Evolutionary conservation across 179 eudicot species (phyloP), one percentile per base, ranked within the genome.

Genomic region (Gypsophila paniculata): DNA sequence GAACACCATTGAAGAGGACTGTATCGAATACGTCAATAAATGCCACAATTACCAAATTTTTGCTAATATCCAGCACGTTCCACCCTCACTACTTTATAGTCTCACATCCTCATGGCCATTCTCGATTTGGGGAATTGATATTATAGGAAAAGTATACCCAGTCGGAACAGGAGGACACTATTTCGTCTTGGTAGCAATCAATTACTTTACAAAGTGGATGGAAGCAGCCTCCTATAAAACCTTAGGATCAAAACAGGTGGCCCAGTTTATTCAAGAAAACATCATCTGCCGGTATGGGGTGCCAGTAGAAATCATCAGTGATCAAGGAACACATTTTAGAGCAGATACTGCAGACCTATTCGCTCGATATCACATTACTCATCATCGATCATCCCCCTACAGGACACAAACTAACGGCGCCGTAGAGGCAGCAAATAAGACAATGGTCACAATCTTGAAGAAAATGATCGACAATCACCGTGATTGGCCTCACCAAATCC

Each of bases 111-210:
- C 72, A 0, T 74, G 77, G 72, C 69, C 72, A 0, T 78, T 78
- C 25, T 34, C 46, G 1, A 18, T 39, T 0, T 78, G 70, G 75
- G 77, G 72, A 55, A 74, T 78, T 1, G 81, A 78, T 3, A 65
- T 57, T 6, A 64, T 78, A 4, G 64, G 59, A 0, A 51, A 70
- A 4, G 18, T 70, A 0, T 10, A 59, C 2, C 72, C 71, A 0
- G 14, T 0, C 0, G 77, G 67, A 4, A 54, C 55, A 0, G 70
- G 74, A 6, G 69, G 54, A 0, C 72, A 77, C 17, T 5, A 17
- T 0, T 77, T 57, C 66, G 64, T 77, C 4, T 4, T 66, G 9
- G 72, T 72, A 0, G 76, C 44, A 2, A 59, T 57, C 3, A 72
- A 67, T 5, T 69, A 70, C 59, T 63, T 69, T 18, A 76, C 38